phyloP scores from a whole-genome alignment of 2,329 filamentous ascomycete genomes.

The Beauveria caledonica region DNA sequence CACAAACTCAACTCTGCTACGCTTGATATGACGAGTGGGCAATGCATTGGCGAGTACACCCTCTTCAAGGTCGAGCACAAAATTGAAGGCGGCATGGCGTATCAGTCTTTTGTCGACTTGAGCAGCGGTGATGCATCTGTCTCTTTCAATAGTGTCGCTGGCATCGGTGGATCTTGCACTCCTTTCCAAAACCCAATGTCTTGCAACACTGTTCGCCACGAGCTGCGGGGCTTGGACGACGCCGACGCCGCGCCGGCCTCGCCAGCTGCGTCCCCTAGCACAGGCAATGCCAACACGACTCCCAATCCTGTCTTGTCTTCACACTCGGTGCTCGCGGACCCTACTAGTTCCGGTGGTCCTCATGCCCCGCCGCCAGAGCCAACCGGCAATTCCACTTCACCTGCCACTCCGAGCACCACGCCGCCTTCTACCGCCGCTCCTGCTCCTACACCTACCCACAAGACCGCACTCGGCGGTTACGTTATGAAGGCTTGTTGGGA shows the following conservation, averaged over 20 bases:
- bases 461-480: conserved; percentile 35
- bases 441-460: conserved; percentile 20
- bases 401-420: conserved; percentile 1
- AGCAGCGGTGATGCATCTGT: conserved; percentile 34
- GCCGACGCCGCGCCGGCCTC: too few relatives aligned
- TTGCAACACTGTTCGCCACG: conserved; percentile 14
- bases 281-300: too few relatives aligned
- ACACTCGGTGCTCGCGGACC: neutral
- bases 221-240: too few relatives aligned
- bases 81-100: conserved; percentile 36
- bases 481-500: conserved; percentile 39
- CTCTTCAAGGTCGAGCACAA: conserved; percentile 36
- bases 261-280: too few relatives aligned
- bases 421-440: conserved; percentile 4
- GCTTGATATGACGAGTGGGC: conserved; percentile 32
- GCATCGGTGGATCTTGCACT: conserved; percentile 36
- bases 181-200: conserved; percentile 29
- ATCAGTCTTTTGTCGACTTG: conserved; percentile 38
- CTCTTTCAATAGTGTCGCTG: conserved; percentile 39
- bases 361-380: neutral
- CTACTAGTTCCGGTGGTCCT: neutral
- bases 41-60: conserved; percentile 40
- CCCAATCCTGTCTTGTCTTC: too few relatives aligned
- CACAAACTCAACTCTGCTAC: conserved; percentile 31
- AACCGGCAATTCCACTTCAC: neutral